phyloP scores from a whole-genome alignment of 2,329 filamentous ascomycete species.

The Ceratocystiopsis brevicomis region DNA sequence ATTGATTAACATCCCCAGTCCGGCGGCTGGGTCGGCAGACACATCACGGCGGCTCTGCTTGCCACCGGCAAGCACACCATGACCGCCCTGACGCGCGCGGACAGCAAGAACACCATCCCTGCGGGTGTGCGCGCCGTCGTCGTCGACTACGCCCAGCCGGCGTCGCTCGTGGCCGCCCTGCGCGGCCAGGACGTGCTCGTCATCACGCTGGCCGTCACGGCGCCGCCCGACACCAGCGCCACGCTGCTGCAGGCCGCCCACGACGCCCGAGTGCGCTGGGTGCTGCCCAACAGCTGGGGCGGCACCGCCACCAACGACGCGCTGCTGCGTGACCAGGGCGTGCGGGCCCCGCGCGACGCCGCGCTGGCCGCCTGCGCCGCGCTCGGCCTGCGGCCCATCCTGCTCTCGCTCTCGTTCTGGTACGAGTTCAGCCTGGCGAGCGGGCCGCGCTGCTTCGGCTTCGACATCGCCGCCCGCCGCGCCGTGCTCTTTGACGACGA shows the following conservation, averaged over 20 bases:
- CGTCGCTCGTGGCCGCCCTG: conserved; percentile 8
- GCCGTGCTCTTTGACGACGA: conserved; percentile 34
- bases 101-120: conserved; percentile 22
- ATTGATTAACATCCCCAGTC: too few species aligned
- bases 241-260: conserved; percentile 24
- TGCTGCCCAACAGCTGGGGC: conserved; percentile 24
- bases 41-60: conserved; percentile 8
- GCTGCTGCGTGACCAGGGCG: neutral
- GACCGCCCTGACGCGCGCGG: conserved; percentile 28
- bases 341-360: neutral
- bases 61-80: conserved; percentile 24
- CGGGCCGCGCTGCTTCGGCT: conserved; percentile 9
- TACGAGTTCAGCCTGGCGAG: conserved; percentile 30
- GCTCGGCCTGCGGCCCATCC: conserved; percentile 17
- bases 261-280: conserved; percentile 23
- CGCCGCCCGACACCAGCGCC: conserved; percentile 17
- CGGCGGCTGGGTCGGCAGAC: conserved; percentile 10
- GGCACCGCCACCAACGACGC: neutral
- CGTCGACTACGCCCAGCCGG: conserved; percentile 19
- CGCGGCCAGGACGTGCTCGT: conserved; percentile 9
- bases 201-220: conserved; percentile 8
- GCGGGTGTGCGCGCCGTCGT: conserved; percentile 18
- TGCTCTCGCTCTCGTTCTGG: conserved; percentile 27
- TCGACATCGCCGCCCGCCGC: conserved; percentile 11
- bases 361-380: conserved; percentile 19